phyloP scores from a whole-genome alignment of 108 stramenopile genomes.

The Tribonema minus region DNA sequence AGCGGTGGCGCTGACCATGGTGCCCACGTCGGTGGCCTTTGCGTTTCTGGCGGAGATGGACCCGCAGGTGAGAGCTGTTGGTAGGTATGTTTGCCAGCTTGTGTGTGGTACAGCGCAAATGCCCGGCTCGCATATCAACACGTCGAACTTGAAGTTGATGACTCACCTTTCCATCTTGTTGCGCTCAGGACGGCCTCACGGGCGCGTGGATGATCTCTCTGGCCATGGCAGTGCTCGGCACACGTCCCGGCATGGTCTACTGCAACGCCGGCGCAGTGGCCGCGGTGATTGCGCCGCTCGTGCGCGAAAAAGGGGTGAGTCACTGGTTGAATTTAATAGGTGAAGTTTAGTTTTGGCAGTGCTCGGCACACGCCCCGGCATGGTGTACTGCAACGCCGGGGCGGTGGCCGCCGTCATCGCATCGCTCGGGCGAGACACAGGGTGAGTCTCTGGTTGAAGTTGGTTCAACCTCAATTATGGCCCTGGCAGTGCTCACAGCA shows the following conservation, averaged over 20 bases:
- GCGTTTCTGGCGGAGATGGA: background rate
- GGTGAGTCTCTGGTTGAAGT: background rate
- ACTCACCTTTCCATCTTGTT: too few relatives aligned
- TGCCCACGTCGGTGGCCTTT: background rate
- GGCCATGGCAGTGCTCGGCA: background rate
- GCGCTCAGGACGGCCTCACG: background rate
- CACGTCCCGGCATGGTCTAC: background rate
- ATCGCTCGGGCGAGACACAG: background rate
- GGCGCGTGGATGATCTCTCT: background rate
- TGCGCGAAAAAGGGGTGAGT: background rate
- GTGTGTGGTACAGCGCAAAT: background rate
- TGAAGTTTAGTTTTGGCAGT: background rate
- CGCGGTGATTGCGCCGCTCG: background rate
- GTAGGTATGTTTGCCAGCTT: background rate
- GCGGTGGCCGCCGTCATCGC: background rate
- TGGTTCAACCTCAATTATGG: too few relatives aligned
- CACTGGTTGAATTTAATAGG: too few relatives aligned
- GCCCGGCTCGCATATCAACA: too few relatives aligned
- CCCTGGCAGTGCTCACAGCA: background rate
- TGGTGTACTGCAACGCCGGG: background rate
- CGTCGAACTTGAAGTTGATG: too few relatives aligned
- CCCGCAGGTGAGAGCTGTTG: background rate
- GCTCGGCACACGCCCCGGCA: background rate
- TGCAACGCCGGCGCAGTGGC: background rate
- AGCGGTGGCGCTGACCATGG: background rate